These are phyloP conservation scores for Candida anutae DNA, from an alignment of 1,139 yeast species.

Conservation along the genomic window DNA sequence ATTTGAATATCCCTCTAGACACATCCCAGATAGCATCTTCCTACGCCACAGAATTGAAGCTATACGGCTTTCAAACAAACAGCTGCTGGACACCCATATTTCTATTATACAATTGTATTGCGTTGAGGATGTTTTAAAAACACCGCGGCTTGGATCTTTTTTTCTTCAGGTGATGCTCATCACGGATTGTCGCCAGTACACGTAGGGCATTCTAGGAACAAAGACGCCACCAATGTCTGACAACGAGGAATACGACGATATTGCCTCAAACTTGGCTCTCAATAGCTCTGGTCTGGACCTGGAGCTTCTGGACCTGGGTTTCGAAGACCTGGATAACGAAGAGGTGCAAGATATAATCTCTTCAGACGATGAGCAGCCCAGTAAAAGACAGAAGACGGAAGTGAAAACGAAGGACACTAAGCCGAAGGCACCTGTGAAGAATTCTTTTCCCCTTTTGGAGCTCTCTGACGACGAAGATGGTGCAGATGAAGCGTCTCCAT, in stretches of 20 bases:
- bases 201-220: too few relatives aligned
- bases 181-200: too few relatives aligned
- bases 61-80: too few relatives aligned
- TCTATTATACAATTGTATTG: too few relatives aligned
- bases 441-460: constrained; percentile 58
- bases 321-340: constrained; percentile 19
- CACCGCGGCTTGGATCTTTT: too few relatives aligned
- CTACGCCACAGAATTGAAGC: too few relatives aligned
- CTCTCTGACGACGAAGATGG: constrained; percentile 53
- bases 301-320: constrained; percentile 25
- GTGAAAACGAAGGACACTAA: constrained; percentile 12
- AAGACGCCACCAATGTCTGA: constrained; percentile 46
- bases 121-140: too few relatives aligned
- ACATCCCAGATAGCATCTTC: too few relatives aligned
- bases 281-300: constrained; percentile 30
- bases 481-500: constrained; percentile 23
- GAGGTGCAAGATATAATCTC: constrained; percentile 56
- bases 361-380: constrained; percentile 39
- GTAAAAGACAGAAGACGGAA: constrained; percentile 7
- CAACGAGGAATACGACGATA: constrained; percentile 55
- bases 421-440: constrained; percentile 10
- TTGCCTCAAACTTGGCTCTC: constrained; percentile 56
- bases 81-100: too few relatives aligned
- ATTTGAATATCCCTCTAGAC: too few relatives aligned
- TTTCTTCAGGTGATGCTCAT: too few relatives aligned